A percentile compares a stretch with the other conserved stretches of the same genome.
Evolutionary conservation across 345 rosid species (phyloP).

Genomic region (Rhodomyrtus tomentosa): DNA sequence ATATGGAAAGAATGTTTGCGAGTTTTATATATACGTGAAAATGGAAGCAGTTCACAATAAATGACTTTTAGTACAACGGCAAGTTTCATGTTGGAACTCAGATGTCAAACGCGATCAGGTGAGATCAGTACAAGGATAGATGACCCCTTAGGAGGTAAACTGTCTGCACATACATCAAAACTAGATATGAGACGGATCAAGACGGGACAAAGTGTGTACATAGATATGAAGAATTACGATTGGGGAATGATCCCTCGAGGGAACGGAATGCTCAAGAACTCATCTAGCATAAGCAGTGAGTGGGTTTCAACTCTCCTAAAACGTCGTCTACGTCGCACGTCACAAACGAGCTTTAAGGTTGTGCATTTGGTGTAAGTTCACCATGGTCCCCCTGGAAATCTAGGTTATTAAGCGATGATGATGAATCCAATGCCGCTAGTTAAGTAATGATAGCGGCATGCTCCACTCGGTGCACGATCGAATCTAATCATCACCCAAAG

Average conservation of each 20-base stretch:
- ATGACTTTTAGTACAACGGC: rapidly evolving
- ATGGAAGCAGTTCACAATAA: neutral
- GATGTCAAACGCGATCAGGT: rapidly evolving
- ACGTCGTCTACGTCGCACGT: neutral
- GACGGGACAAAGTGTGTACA: neutral
- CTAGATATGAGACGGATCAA: neutral
- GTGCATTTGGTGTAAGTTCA: neutral
- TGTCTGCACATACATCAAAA: neutral
- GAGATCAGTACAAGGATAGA: neutral
- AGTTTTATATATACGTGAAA: neutral
- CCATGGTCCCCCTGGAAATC: neutral
- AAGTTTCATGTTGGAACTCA: neutral
- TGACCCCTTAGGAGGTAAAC: neutral
- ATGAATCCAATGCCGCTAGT: neutral
- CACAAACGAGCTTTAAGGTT: neutral
- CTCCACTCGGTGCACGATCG: neutral
- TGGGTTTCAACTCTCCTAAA: neutral
- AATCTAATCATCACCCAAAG: neutral
- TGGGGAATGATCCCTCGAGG: neutral
- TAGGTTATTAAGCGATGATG: neutral
- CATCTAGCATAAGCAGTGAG: neutral
- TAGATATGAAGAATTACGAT: neutral
- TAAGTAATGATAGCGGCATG: neutral
- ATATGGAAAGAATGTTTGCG: neutral
- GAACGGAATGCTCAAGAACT: neutral